phyloP scores from a whole-genome alignment of 805 yeast species.

The Babjeviella inositovora region DNA sequence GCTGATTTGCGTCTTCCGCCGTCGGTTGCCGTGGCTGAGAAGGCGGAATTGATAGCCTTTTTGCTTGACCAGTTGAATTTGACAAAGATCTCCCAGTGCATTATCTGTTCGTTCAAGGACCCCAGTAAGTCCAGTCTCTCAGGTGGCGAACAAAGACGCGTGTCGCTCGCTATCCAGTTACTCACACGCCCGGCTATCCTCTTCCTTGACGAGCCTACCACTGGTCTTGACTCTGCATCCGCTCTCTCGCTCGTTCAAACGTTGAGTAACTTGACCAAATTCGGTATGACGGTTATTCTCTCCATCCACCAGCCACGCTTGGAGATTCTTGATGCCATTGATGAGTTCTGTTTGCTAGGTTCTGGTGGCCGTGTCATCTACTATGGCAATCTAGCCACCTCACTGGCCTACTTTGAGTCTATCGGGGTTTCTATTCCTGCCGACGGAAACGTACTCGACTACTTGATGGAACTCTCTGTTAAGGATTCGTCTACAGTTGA shows the following conservation, averaged over 20 bases:
- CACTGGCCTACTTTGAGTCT: slow-evolving; percentile 3
- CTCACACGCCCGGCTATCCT: slow-evolving; percentile 61
- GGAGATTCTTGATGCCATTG: slow-evolving; percentile 57
- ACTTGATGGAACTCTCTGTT: slow-evolving; percentile 17
- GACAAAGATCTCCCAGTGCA: slow-evolving; percentile 41
- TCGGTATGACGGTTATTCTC: slow-evolving; percentile 57
- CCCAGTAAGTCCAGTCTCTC: slow-evolving; percentile 43
- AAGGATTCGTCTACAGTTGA: slow-evolving; percentile 13
- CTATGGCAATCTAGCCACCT: slow-evolving; percentile 3
- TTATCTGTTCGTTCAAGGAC: slow-evolving; percentile 42
- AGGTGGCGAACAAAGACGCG: slow-evolving; percentile 74
- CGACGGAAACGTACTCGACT: slow-evolving; percentile 10
- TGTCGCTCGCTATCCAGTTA: slow-evolving; percentile 66
- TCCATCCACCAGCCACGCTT: slow-evolving; percentile 79
- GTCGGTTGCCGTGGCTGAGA: slow-evolving; percentile 20
- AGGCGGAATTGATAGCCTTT: slow-evolving; percentile 34
- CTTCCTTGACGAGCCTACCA: slow-evolving; percentile 79
- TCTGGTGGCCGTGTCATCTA: slow-evolving; percentile 32
- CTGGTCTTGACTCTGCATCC: slow-evolving; percentile 71
- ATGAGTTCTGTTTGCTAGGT: slow-evolving; percentile 50
- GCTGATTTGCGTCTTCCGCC: slow-evolving; percentile 54
- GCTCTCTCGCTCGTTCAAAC: slow-evolving; percentile 51
- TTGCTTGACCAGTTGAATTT: slow-evolving; percentile 51
- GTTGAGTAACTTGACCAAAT: slow-evolving; percentile 36
- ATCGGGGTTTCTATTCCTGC: slow-evolving; percentile 2